A percentile compares a stretch with the other conserved stretches of the same genome.
These are phyloP conservation scores for Cornus controversa DNA, from an alignment of 148 eudicot species.

Conservation along the genomic window DNA sequence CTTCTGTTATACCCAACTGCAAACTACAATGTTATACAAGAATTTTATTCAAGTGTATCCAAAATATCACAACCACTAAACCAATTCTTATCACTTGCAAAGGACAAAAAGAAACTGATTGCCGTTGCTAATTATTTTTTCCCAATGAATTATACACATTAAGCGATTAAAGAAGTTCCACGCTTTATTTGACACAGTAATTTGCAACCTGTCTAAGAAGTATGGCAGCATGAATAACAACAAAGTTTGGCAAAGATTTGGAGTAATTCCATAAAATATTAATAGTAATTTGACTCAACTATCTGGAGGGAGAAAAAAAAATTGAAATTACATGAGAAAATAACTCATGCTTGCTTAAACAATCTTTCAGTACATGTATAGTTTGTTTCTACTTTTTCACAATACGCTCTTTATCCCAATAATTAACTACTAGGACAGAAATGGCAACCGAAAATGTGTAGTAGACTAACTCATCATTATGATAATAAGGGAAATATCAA, in stretches of 20 bases:
- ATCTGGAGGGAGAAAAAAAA: background rate
- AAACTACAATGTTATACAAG: slow-evolving; percentile 41
- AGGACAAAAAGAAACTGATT: background rate
- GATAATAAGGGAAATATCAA: no score
- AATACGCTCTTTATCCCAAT: no score
- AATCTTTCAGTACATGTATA: background rate
- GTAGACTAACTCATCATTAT: no score
- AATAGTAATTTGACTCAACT: background rate
- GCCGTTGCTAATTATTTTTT: background rate
- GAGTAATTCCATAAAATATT: background rate
- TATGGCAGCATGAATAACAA: background rate
- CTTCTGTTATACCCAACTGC: slow-evolving; percentile 80
- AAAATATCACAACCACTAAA: background rate
- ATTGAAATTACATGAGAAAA: background rate
- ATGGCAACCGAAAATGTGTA: no score
- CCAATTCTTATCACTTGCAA: background rate
- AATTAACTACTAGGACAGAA: no score
- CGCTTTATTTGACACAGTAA: background rate
- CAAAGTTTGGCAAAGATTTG: background rate
- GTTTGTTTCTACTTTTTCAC: background rate
- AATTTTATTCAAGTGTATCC: background rate
- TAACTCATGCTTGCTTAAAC: background rate
- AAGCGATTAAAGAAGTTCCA: background rate
- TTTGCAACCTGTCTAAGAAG: background rate
- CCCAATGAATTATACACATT: no score